A percentile compares a stretch with the other conserved stretches of the same genome.
These are phyloP conservation scores for Plasmodium gonderi DNA, from an alignment of 169 alveolate genomes.

Conservation along the genomic window DNA sequence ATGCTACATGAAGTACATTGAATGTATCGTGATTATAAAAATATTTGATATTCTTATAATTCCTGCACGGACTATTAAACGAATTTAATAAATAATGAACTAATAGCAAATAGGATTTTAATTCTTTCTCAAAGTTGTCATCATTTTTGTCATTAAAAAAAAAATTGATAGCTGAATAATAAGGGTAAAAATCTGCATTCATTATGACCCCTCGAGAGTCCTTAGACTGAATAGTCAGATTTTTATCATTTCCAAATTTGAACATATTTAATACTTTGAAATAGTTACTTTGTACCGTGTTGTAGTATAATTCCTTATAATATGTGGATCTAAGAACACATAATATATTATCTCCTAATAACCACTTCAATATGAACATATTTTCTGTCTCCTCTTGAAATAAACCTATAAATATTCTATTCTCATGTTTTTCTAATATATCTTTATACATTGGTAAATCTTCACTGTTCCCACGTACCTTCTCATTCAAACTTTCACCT, in stretches of 20 bases:
- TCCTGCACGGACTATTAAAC: slow-evolving; percentile 42
- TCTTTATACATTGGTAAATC: background rate
- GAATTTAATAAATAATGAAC: slow-evolving; percentile 53
- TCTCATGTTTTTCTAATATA: background rate
- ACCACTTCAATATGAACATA: slow-evolving; percentile 41
- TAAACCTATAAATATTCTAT: slow-evolving; percentile 15
- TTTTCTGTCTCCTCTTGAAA: background rate
- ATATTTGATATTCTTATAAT: slow-evolving; percentile 38
- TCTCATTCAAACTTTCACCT: slow-evolving; percentile 20
- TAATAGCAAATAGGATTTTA: slow-evolving; percentile 30
- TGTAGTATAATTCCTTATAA: slow-evolving; percentile 11
- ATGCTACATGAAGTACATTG: slow-evolving; percentile 15
- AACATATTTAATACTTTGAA: slow-evolving; percentile 31
- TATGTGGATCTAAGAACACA: slow-evolving; percentile 11
- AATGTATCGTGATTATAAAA: slow-evolving; percentile 46
- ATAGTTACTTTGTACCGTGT: slow-evolving; percentile 7
- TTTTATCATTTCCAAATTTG: slow-evolving; percentile 2
- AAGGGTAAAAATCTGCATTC: slow-evolving; percentile 41
- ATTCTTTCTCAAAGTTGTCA: slow-evolving; percentile 26
- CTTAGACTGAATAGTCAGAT: background rate
- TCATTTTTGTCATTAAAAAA: slow-evolving; percentile 23
- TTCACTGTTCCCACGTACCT: background rate
- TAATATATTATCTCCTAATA: slow-evolving; percentile 32
- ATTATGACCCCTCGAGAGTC: slow-evolving; percentile 3
- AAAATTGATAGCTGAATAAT: slow-evolving; percentile 29